Percentiles rank a stretch among this genome's conserved stretches.
Conservation (phyloP, 805 yeast species). For the Pichia ethanolica region DNA sequence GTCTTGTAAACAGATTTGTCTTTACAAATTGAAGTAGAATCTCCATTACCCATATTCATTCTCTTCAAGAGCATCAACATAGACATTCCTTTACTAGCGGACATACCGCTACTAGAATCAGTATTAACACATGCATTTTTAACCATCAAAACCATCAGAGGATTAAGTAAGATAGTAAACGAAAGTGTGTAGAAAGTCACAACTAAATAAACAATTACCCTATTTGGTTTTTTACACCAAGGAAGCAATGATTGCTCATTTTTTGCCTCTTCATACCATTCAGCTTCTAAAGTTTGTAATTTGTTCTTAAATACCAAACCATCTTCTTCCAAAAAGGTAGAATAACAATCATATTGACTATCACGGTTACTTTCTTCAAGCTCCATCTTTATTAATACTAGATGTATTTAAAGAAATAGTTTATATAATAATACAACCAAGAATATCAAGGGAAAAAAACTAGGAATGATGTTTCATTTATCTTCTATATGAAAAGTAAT, state of each 20-base stretch:
- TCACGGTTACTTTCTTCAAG: too few species aligned
- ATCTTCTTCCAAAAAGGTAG: not conserved
- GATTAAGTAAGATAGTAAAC: not conserved
- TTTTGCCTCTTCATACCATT: not conserved
- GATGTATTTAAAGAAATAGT: too few species aligned
- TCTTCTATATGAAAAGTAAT: too few species aligned
- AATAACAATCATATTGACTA: too few species aligned
- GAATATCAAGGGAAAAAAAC: too few species aligned
- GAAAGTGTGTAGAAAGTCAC: not conserved
- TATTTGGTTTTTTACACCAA: not conserved
- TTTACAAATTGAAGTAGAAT: not conserved
- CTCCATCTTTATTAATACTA: too few species aligned
- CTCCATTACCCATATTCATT: not conserved
- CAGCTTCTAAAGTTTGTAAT: not conserved
- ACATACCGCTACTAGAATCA: too few species aligned
- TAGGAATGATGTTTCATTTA: too few species aligned
- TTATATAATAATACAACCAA: too few species aligned
- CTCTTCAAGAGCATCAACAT: too few species aligned
- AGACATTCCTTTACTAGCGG: too few species aligned
- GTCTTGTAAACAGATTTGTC: not conserved
- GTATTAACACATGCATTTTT: not conserved
- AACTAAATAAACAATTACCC: too few species aligned
- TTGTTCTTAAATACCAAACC: not conserved
- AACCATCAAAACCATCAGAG: not conserved
- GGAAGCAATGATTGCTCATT: not conserved